These are phyloP conservation scores for Beauveria pseudobassiana DNA, from an alignment of 2,329 filamentous ascomycete genomes.

Conservation along the genomic window DNA sequence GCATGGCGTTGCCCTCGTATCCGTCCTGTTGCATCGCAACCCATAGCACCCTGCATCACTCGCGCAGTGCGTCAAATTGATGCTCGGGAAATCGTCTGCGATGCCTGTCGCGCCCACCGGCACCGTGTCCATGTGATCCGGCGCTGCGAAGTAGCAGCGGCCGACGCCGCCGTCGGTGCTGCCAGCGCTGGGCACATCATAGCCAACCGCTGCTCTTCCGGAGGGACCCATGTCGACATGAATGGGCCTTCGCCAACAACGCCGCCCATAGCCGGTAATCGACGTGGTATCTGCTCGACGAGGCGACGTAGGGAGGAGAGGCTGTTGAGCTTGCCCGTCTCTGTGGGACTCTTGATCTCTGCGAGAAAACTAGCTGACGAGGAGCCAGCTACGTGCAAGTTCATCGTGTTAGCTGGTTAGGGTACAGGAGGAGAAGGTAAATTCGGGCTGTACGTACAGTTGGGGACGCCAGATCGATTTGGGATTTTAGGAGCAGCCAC, in stretches of 20 bases:
- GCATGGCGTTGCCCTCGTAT: no score
- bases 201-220: not conserved
- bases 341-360: constrained; percentile 41
- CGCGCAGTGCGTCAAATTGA: no score
- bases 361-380: constrained; percentile 55
- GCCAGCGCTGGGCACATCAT: no score
- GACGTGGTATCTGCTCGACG: not conserved
- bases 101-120: no score
- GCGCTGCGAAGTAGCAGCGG: no score
- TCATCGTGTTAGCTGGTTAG: not conserved
- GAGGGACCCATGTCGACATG: no score
- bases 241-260: not conserved
- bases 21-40: no score
- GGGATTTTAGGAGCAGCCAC: not conserved
- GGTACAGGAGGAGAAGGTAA: not conserved
- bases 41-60: no score
- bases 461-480: not conserved
- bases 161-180: no score
- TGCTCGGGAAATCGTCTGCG: no score
- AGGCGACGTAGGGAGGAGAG: not conserved
- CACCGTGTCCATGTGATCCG: no score
- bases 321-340: not conserved
- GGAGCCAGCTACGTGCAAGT: constrained; percentile 48
- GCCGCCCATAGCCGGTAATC: not conserved
- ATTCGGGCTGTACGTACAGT: not conserved